Evolutionary conservation across 2,329 filamentous ascomycete genomes (phyloP).

Genomic region (Pyricularia sp.): DNA sequence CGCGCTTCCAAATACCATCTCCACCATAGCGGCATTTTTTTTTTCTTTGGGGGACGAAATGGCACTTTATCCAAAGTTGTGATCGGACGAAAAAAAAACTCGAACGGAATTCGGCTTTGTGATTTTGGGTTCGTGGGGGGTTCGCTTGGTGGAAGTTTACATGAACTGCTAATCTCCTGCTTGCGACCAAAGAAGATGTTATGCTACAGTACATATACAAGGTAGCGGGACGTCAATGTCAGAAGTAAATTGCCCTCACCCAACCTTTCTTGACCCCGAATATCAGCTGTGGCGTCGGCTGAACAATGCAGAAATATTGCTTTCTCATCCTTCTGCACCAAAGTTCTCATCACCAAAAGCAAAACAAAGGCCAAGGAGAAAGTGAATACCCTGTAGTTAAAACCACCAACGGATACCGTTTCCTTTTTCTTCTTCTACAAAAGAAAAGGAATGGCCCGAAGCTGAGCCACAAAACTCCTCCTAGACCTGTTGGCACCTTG

Average conservation of each 20-base stretch:
- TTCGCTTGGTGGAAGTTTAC: neutral
- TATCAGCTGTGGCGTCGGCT: neutral
- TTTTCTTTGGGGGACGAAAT: no score
- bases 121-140: no score
- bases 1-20: neutral
- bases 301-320: neutral
- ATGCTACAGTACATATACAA: neutral
- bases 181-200: neutral
- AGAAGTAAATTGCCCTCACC: neutral
- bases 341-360: neutral
- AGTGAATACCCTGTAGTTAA: no score
- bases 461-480: no score
- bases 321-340: neutral
- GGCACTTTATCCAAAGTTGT: neutral
- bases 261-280: neutral
- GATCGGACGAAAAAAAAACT: neutral
- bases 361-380: no score
- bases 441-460: no score
- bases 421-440: no score
- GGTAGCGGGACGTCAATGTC: neutral
- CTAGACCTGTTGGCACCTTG: no score
- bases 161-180: neutral
- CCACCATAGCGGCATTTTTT: neutral
- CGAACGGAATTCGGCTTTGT: neutral
- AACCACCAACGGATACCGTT: no score